Evolutionary conservation across 768 basidiomycete species (phyloP).

Genomic region (Amanita rimosa): DNA sequence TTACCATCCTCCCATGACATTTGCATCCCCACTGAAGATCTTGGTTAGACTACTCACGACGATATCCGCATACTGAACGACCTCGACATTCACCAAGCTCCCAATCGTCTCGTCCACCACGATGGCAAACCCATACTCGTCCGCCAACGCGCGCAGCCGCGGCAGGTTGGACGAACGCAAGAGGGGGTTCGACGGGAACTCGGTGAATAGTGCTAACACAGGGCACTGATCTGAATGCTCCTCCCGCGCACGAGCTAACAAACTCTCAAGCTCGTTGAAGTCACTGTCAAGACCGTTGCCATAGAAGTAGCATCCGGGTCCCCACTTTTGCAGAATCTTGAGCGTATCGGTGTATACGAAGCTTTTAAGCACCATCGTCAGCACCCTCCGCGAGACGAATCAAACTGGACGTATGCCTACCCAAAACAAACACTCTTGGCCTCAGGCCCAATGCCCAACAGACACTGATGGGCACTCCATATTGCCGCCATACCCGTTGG

Average conservation of each 20-base stretch:
- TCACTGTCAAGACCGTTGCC: slow-evolving; percentile 72
- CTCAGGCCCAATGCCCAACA: slow-evolving; percentile 34
- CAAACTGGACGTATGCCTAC: slow-evolving; percentile 33
- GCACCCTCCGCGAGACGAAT: background rate
- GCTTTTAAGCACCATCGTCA: slow-evolving; percentile 24
- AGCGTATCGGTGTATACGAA: slow-evolving; percentile 95
- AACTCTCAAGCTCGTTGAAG: slow-evolving; percentile 56
- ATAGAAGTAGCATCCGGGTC: slow-evolving; percentile 84
- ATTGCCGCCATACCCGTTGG: slow-evolving; percentile 91
- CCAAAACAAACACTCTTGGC: slow-evolving; percentile 93
- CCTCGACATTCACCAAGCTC: slow-evolving; percentile 89
- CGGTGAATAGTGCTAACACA: slow-evolving; percentile 75
- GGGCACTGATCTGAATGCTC: slow-evolving; percentile 39
- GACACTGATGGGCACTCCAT: slow-evolving; percentile 79
- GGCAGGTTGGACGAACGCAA: slow-evolving; percentile 75
- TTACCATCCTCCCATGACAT: slow-evolving; percentile 97
- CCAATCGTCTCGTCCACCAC: slow-evolving; percentile 94
- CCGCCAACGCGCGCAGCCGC: slow-evolving; percentile 66
- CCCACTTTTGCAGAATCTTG: slow-evolving; percentile 93
- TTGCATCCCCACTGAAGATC: slow-evolving; percentile 88
- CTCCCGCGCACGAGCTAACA: slow-evolving; percentile 37
- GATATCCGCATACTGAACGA: slow-evolving; percentile 77
- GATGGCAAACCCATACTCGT: slow-evolving; percentile 80
- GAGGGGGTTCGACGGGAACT: slow-evolving; percentile 94
- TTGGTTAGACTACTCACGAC: slow-evolving; percentile 90